Base-by-base conservation (phyloP, 805 yeast genomes). In the Candida railenensis region DNA sequence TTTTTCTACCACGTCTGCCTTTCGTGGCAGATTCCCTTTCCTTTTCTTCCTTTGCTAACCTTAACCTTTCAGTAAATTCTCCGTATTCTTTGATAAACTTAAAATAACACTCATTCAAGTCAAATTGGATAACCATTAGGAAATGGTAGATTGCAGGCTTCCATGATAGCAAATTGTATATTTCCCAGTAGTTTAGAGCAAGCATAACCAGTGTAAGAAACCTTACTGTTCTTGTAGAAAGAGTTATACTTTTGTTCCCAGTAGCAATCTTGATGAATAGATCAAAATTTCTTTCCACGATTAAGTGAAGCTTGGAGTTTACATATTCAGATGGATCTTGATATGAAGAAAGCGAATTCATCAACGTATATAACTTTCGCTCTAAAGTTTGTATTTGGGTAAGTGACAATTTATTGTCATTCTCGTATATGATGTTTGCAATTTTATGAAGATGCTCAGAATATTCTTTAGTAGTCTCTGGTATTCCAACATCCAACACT, bases 101-200 rank as follows among this genome's bases (percentile, higher is more conserved):
- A 1, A 42, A 32, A 49, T 72, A 71, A 48, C 75, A 70, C n/a
- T 69, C 75, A 46, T 66, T 57, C 34, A 72, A 50, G 50, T 72
- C 73, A 49, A 70, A 68, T 18, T 67, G 61, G 19, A 73, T 69
- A n/a, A 73, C 55, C 4, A 52, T 50, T 37, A 73, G 54, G 44
- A 73, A 72, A 48, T 67, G 73, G 51, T 65, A 69, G 15, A 73
- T 66, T 4, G 73, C 63, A 1, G 77, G 76, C 48, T 71, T 69
- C 72, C 73, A 67, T 16, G 59, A 56, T 15, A 72, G 57, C 34
- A 73, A 55, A 42, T 69, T 71, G 55, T 70, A 71, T 20, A 73
- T 49, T 51, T 73, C 76, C 77, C 77, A 73, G 55, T 73, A 73
- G 50, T 72, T 72, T 37, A 69, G 53, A 34, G 53, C 53, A 73